These are phyloP conservation scores for Termitomyces bulborhizus DNA, from an alignment of 768 basidiomycete species.

Conservation along the genomic window DNA sequence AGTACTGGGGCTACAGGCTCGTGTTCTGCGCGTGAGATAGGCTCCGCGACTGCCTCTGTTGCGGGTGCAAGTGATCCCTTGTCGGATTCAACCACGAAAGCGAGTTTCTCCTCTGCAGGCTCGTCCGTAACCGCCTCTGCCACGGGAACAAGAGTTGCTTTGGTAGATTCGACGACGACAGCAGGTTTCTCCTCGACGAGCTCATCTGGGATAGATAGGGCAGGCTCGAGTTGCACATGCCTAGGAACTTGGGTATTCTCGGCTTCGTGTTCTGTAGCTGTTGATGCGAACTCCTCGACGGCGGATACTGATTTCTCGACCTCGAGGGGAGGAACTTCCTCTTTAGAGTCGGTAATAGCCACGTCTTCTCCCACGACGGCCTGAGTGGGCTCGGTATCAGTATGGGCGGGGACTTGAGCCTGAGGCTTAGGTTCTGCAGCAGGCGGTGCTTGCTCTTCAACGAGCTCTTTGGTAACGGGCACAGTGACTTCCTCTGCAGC, in stretches of 20 bases:
- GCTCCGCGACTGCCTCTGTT: neutral
- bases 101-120: neutral
- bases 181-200: neutral
- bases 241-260: no score
- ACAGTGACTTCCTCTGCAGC: no score
- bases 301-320: no score
- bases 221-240: neutral
- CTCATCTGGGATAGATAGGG: neutral
- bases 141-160: neutral
- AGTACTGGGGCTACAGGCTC: neutral
- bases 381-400: neutral
- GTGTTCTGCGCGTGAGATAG: neutral
- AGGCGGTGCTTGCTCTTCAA: neutral
- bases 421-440: neutral
- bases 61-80: no score
- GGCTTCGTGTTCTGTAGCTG: no score
- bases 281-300: no score
- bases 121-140: neutral
- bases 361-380: no score
- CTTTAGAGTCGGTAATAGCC: no score
- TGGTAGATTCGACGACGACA: neutral
- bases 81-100: neutral
- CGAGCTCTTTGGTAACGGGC: no score
- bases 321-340: no score
- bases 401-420: neutral